These are phyloP conservation scores for Nothophoma quercina DNA, from an alignment of 2,329 filamentous ascomycete genomes.

Conservation along the genomic window DNA sequence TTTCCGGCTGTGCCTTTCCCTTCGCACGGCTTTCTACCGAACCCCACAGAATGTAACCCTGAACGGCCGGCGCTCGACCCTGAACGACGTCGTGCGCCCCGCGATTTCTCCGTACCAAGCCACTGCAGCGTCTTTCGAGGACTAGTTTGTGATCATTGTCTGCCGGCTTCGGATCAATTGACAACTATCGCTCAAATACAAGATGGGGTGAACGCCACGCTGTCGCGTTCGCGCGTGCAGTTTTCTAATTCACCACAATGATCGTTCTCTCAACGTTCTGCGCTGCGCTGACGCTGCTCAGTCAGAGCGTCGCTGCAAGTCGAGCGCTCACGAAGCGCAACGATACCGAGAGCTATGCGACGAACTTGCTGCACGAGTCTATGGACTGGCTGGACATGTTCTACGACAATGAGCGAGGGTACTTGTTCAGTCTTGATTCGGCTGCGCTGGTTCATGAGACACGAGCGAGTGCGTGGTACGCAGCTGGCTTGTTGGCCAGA, in stretches of 20 bases:
- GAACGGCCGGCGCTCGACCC: slow-evolving; percentile 18
- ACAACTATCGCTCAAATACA: background rate
- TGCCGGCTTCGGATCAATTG: slow-evolving; percentile 8
- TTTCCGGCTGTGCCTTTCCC: slow-evolving; percentile 14
- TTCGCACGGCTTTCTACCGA: slow-evolving; percentile 25
- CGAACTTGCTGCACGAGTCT: slow-evolving; percentile 51
- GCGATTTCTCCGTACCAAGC: slow-evolving; percentile 12
- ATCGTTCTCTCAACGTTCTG: slow-evolving; percentile 19
- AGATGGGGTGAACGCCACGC: slow-evolving; percentile 1
- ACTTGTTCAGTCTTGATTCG: slow-evolving; percentile 60
- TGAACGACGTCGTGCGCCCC: slow-evolving; percentile 10
- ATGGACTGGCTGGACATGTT: slow-evolving; percentile 65
- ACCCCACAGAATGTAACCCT: slow-evolving; percentile 22
- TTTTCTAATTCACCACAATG: background rate
- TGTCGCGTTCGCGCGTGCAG: background rate
- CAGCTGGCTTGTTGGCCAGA: slow-evolving; percentile 63
- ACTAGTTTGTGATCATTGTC: background rate
- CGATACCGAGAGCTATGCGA: slow-evolving; percentile 24
- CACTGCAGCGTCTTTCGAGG: slow-evolving; percentile 1
- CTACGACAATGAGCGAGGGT: slow-evolving; percentile 62
- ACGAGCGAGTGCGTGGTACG: slow-evolving; percentile 66
- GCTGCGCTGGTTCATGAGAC: slow-evolving; percentile 64
- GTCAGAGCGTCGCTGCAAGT: slow-evolving; percentile 14
- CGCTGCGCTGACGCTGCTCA: slow-evolving; percentile 20
- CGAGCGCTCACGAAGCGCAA: slow-evolving; percentile 20